phyloP scores from a whole-genome alignment of 345 rosid genomes.

The Pugionium dolabratum region DNA sequence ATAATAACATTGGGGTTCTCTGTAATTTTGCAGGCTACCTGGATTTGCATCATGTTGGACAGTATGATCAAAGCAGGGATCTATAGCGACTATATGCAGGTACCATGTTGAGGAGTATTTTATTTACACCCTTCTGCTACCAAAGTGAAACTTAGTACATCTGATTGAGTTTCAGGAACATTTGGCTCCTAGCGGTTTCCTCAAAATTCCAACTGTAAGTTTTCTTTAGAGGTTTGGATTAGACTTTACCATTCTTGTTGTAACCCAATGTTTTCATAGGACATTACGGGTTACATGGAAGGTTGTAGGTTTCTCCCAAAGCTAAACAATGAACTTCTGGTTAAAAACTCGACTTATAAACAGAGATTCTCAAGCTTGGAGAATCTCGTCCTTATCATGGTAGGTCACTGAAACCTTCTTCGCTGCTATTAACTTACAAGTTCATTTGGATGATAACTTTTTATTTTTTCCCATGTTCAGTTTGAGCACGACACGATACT shows the following conservation, averaged over 20 bases:
- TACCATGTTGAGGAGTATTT: slow-evolving; percentile 26
- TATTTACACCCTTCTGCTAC: neutral
- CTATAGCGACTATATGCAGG: slow-evolving; percentile 77
- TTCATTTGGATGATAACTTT: slow-evolving; percentile 8
- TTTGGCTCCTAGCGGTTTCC: slow-evolving; percentile 76
- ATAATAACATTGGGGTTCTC: neutral
- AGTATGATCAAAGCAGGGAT: slow-evolving; percentile 58
- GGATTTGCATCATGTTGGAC: slow-evolving; percentile 67
- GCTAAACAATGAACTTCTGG: slow-evolving; percentile 60
- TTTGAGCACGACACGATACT: slow-evolving; percentile 76
- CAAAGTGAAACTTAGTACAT: slow-evolving; percentile 4
- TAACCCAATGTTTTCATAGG: slow-evolving; percentile 38
- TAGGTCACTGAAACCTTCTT: slow-evolving; percentile 31
- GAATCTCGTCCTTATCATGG: slow-evolving; percentile 78
- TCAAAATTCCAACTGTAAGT: slow-evolving; percentile 85
- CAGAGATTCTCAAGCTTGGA: slow-evolving; percentile 65
- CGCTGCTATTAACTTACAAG: neutral
- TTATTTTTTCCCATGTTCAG: slow-evolving; percentile 36
- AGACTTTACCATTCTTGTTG: neutral
- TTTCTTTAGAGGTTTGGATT: neutral
- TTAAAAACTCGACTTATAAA: slow-evolving; percentile 67
- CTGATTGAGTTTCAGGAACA: slow-evolving; percentile 71
- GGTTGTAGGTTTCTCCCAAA: slow-evolving; percentile 73
- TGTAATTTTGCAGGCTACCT: slow-evolving; percentile 45
- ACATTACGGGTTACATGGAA: slow-evolving; percentile 46